These are phyloP conservation scores for Gaeumannomyces sp. DNA, from an alignment of 2,329 filamentous ascomycete genomes.

Conservation along the genomic window DNA sequence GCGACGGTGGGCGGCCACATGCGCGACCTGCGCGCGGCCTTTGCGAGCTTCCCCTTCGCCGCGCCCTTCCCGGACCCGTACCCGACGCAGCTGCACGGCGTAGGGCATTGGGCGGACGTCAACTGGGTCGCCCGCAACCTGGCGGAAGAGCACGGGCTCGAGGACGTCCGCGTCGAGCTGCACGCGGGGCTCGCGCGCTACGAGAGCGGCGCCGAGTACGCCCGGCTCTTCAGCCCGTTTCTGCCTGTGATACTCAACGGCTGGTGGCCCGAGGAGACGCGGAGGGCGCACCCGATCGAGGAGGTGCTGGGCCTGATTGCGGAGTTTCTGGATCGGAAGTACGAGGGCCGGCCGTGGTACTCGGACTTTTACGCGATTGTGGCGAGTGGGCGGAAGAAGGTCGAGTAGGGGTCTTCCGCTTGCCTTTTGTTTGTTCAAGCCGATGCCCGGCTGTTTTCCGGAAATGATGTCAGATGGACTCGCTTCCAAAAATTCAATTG, in stretches of 20 bases:
- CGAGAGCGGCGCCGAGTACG: constrained; percentile 28
- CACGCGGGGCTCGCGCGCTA: constrained; percentile 23
- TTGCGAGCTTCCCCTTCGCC: constrained; percentile 33
- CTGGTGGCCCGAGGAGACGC: constrained; percentile 34
- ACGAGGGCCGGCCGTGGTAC: constrained; percentile 29
- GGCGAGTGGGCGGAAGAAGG: constrained; percentile 2
- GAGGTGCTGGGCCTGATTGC: constrained; percentile 31
- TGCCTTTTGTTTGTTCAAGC: no score
- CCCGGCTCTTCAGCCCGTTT: constrained; percentile 32
- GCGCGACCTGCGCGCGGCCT: constrained; percentile 31
- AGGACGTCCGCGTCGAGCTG: constrained; percentile 30
- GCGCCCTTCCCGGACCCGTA: constrained; percentile 28
- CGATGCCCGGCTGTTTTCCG: no score
- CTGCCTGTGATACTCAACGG: constrained; percentile 29
- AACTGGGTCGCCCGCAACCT: constrained; percentile 33
- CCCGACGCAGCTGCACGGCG: constrained; percentile 33
- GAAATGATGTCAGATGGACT: no score
- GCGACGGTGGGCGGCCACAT: constrained; percentile 28
- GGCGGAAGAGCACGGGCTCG: constrained; percentile 25
- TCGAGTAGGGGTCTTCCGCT: neutral
- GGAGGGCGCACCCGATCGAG: constrained; percentile 26
- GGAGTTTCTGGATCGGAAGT: constrained; percentile 33
- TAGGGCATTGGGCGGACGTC: constrained; percentile 33
- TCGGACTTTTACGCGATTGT: constrained; percentile 19
- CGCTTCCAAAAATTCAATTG: no score